phyloP scores from a whole-genome alignment of 805 yeast genomes.

The Starmerella gropengiesseri region DNA sequence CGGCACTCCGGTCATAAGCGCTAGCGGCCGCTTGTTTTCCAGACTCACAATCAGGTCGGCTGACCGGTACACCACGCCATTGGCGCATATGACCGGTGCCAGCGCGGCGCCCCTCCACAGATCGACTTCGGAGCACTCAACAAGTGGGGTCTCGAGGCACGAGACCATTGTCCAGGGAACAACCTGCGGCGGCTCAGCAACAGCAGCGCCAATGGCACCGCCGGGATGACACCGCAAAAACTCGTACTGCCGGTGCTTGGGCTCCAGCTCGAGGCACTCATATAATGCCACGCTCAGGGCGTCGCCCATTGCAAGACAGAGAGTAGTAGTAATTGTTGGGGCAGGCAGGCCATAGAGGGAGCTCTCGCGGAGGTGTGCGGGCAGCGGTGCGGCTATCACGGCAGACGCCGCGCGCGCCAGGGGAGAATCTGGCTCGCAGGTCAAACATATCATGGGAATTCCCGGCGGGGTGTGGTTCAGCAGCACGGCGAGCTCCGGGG shows the following conservation, averaged over 20 bases:
- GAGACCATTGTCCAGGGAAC: constrained; percentile 17
- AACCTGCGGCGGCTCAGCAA: constrained; percentile 3
- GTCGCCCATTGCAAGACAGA: constrained; percentile 66
- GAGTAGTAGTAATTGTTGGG: constrained; percentile 75
- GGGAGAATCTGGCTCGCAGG: constrained; percentile 49
- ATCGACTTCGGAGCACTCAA: constrained; percentile 16
- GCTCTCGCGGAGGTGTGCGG: constrained; percentile 45
- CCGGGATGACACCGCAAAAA: constrained; percentile 81
- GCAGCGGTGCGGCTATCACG: constrained; percentile 52
- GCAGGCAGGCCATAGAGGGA: constrained; percentile 71
- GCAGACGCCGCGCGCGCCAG: constrained; percentile 44
- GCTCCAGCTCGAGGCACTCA: constrained; percentile 53
- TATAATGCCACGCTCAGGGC: constrained; percentile 64
- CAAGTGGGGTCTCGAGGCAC: constrained; percentile 13
- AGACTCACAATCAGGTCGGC: constrained; percentile 39
- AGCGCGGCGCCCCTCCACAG: constrained; percentile 22
- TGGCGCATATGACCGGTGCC: constrained; percentile 12
- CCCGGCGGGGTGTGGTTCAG: constrained; percentile 46
- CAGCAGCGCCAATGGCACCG: constrained; percentile 63
- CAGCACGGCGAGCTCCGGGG: constrained; percentile 57
- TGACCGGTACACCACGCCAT: constrained; percentile 6
- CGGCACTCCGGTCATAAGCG: constrained; percentile 6
- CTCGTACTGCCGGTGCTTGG: constrained; percentile 39
- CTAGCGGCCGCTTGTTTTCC: constrained; percentile 32
- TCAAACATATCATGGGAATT: constrained; percentile 49